Conservation (phyloP, 1,139 yeast genomes). For the Saccharomyces hybrid region DNA sequence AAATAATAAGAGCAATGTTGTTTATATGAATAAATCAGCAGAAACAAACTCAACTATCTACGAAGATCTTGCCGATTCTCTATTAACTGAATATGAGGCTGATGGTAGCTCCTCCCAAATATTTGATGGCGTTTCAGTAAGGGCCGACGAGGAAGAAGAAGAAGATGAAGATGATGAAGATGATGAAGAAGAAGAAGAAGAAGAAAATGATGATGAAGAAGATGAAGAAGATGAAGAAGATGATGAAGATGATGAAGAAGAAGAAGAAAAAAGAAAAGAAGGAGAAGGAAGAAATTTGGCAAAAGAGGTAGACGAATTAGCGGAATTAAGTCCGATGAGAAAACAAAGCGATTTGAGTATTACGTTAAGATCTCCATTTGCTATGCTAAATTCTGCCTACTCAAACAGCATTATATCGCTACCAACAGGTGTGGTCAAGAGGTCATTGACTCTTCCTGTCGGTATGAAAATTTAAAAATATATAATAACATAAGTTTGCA, state of each 20-base stretch:
- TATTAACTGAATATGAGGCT: slow-evolving; percentile 17
- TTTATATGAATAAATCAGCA: neutral
- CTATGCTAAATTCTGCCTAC: slow-evolving; percentile 5
- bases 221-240: slow-evolving; percentile 2
- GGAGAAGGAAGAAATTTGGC: slow-evolving; percentile 6
- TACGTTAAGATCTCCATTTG: slow-evolving; percentile 8
- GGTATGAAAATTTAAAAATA: slow-evolving; percentile 20
- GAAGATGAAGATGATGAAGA: slow-evolving; percentile 4
- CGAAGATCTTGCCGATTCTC: slow-evolving; percentile 17
- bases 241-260: slow-evolving; percentile 4
- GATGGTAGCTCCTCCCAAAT: slow-evolving; percentile 4
- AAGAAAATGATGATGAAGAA: slow-evolving; percentile 4
- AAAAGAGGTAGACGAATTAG: slow-evolving; percentile 3
- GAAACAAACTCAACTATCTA: slow-evolving; percentile 8
- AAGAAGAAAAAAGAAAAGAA: neutral
- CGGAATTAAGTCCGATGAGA: slow-evolving; percentile 1
- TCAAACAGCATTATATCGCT: slow-evolving; percentile 13
- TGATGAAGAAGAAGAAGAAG: slow-evolving; percentile 4
- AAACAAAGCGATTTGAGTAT: slow-evolving; percentile 5
- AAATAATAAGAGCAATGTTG: slow-evolving; percentile 3
- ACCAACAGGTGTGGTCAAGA: slow-evolving; percentile 15
- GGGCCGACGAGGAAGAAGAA: slow-evolving; percentile 3
- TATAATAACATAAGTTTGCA: slow-evolving; percentile 1
- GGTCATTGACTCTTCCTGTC: slow-evolving; percentile 29
- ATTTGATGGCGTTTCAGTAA: neutral